Percentiles rank a stretch among this genome's conserved stretches.
Conservation (phyloP, 192 early-diverging fungal species). For the Ambispora gerdemannii region DNA sequence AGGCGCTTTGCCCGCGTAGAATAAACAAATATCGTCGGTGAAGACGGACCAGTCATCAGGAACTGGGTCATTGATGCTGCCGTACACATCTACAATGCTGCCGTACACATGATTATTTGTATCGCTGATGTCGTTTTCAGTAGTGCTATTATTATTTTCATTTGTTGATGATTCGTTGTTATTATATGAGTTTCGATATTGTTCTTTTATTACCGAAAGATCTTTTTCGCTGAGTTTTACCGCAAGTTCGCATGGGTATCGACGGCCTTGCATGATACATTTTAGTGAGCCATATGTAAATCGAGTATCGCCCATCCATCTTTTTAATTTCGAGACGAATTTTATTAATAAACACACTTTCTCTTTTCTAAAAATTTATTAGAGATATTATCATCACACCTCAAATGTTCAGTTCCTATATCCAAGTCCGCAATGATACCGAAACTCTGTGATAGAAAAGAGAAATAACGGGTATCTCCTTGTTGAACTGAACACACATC, state of each 20-base stretch:
- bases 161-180: neutral
- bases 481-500: slow-evolving; percentile 58
- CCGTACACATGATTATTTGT: slow-evolving; percentile 27
- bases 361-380: neutral
- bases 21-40: slow-evolving; percentile 40
- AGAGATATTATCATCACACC: slow-evolving; percentile 25
- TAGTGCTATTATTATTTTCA: slow-evolving; percentile 30
- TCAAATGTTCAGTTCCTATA: slow-evolving; percentile 51
- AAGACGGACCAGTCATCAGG: slow-evolving; percentile 47
- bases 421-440: slow-evolving; percentile 57
- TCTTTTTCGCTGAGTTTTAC: slow-evolving; percentile 46
- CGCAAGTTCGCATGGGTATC: slow-evolving; percentile 42
- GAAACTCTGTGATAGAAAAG: slow-evolving; percentile 55
- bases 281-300: slow-evolving; percentile 43
- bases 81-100: slow-evolving; percentile 36
- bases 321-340: slow-evolving; percentile 1
- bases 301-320: slow-evolving; percentile 57
- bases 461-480: slow-evolving; percentile 45
- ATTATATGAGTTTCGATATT: slow-evolving; percentile 33
- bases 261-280: slow-evolving; percentile 39
- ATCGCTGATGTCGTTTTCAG: slow-evolving; percentile 32
- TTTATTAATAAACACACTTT: neutral
- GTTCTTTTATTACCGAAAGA: slow-evolving; percentile 36
- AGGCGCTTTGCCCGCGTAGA: slow-evolving; percentile 50
- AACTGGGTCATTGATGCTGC: slow-evolving; percentile 35